Conservation (phyloP, 2,329 filamentous ascomycete species). For the Aurifilum marmelostoma region DNA sequence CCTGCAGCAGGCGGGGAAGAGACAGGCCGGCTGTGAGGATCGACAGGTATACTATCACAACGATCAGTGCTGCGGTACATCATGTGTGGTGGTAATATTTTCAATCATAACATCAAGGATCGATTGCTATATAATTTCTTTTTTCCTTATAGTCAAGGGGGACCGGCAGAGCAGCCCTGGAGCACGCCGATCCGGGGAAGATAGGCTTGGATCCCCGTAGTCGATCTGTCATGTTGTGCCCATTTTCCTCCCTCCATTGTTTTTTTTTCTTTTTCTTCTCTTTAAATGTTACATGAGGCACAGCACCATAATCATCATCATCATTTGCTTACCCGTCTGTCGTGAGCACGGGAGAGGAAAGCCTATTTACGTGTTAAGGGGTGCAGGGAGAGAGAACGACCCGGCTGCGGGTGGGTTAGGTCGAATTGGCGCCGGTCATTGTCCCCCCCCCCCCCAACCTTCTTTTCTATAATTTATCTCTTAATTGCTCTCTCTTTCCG, state of each 20-base stretch:
- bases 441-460: too few relatives aligned
- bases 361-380: background rate
- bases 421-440: too few relatives aligned
- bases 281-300: background rate
- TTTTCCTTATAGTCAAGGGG: background rate
- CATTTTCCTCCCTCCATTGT: too few relatives aligned
- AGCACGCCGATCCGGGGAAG: background rate
- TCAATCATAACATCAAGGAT: background rate
- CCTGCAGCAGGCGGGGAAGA: background rate
- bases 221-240: background rate
- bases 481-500: background rate
- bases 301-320: slow-evolving; percentile 12
- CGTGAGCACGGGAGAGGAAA: slow-evolving; percentile 24
- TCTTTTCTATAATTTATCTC: background rate
- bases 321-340: slow-evolving; percentile 23
- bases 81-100: background rate
- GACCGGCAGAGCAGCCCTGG: background rate
- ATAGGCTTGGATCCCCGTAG: background rate
- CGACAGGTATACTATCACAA: background rate
- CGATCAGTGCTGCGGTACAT: background rate
- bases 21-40: background rate
- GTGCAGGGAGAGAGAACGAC: background rate
- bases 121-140: background rate
- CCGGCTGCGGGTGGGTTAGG: too few relatives aligned
- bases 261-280: background rate